Evolutionary conservation across 2,329 filamentous ascomycete species (phyloP).

Genomic region (Colletotrichum higginsianum): DNA sequence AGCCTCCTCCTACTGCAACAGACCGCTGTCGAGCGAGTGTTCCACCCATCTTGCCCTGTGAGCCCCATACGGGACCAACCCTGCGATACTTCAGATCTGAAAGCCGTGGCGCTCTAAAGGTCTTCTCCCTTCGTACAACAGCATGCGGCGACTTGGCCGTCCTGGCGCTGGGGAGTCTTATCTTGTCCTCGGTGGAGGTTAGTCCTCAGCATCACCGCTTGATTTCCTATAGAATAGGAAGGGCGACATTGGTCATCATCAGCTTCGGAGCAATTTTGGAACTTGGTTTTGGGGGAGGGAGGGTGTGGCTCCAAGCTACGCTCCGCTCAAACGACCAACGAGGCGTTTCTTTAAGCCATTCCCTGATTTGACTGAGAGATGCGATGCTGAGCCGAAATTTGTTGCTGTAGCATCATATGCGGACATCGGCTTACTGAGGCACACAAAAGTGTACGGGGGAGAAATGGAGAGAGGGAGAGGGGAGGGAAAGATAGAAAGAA

Average conservation of each 20-base stretch:
- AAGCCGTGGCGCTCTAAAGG: too few relatives aligned
- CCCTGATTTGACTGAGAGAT: conserved; percentile 7
- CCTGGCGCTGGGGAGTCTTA: neutral
- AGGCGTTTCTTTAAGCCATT: conserved; percentile 27
- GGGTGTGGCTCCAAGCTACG: neutral
- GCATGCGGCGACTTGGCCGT: too few relatives aligned
- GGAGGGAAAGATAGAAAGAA: neutral
- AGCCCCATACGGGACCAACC: neutral
- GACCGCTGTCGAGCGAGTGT: neutral
- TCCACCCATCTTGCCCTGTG: neutral
- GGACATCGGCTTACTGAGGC: conserved; percentile 26
- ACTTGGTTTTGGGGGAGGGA: neutral
- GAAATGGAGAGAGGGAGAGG: neutral
- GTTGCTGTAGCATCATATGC: conserved; percentile 37
- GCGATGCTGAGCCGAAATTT: conserved; percentile 22
- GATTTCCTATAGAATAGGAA: conserved; percentile 24
- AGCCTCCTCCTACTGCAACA: conserved; percentile 22
- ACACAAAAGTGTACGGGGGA: neutral
- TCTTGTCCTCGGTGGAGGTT: neutral
- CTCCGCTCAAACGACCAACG: conserved; percentile 5
- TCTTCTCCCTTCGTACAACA: too few relatives aligned
- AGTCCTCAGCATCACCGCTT: conserved; percentile 24
- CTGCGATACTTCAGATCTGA: too few relatives aligned
- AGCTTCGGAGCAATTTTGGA: neutral
- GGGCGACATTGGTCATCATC: conserved; percentile 1